Conservation (phyloP, 2,329 filamentous ascomycete species). For the Calonectria multiphialidica region DNA sequence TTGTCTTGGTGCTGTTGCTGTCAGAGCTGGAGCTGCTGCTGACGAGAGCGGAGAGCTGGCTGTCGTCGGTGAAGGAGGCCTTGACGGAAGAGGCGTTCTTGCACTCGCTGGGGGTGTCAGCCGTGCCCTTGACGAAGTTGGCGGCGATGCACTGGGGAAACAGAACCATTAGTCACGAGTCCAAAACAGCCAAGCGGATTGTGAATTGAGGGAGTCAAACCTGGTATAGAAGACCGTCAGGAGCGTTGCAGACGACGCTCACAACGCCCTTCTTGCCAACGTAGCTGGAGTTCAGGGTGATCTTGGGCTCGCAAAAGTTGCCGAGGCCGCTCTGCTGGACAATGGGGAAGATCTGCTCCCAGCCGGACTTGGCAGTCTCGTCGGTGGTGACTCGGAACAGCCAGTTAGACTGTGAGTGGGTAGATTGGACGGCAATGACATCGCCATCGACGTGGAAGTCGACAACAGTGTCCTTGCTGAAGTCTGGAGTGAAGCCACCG, state of each 20-base stretch:
- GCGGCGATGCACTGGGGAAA: constrained; percentile 63
- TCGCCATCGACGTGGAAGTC: constrained; percentile 71
- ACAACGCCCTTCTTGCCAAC: constrained; percentile 68
- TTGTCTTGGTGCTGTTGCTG: constrained; percentile 13
- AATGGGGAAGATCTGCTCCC: constrained; percentile 67
- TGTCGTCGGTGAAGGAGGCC: constrained; percentile 48
- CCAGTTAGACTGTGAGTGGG: constrained; percentile 66
- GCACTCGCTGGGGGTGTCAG: constrained; percentile 48
- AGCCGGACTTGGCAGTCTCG: constrained; percentile 58
- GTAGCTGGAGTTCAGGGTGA: constrained; percentile 63
- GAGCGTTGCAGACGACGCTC: constrained; percentile 62
- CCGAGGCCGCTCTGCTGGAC: constrained; percentile 67
- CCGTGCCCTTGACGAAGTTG: constrained; percentile 64
- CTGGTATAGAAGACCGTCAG: constrained; percentile 69
- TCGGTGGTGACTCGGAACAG: constrained; percentile 70
- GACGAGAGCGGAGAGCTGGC: constrained; percentile 50
- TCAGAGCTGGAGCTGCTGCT: constrained; percentile 22
- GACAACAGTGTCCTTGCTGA: constrained; percentile 60
- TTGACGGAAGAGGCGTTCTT: constrained; percentile 51
- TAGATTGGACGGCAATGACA: constrained; percentile 59
- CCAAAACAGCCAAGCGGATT: background rate
- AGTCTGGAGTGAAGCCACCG: constrained; percentile 64
- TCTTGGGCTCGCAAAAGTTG: constrained; percentile 62
- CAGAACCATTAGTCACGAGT: background rate
- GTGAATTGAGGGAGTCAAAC: constrained; percentile 49